Evolutionary conservation across 345 rosid genomes (phyloP).

Genomic region (Hypericum androsaemum): DNA sequence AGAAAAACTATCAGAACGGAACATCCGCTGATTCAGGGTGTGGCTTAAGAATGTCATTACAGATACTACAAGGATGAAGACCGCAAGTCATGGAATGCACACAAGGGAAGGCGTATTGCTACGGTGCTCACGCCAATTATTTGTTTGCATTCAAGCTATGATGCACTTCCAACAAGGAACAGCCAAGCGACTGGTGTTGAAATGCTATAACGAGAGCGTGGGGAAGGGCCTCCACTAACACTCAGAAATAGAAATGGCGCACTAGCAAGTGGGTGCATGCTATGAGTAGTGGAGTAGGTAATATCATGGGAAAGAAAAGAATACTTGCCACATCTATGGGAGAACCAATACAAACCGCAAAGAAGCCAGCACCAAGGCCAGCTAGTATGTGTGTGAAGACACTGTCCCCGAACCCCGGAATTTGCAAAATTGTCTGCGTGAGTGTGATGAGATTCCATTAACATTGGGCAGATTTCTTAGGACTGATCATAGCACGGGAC

Average conservation of each 20-base stretch:
- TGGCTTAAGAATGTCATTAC: not conserved
- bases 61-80: not conserved
- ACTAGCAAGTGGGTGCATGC: not conserved
- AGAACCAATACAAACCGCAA: constrained; percentile 91
- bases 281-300: not conserved
- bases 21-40: not conserved
- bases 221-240: not conserved
- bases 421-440: constrained; percentile 91
- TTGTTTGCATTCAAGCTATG: too few species aligned
- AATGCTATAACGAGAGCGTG: too few species aligned
- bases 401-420: constrained; percentile 86
- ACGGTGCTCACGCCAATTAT: too few species aligned
- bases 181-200: too few species aligned
- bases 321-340: constrained; percentile 80
- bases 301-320: constrained; percentile 11
- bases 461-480: constrained; percentile 7
- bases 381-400: constrained; percentile 72
- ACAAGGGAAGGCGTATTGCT: too few species aligned
- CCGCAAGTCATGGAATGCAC: too few species aligned
- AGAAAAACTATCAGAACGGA: not conserved
- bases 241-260: not conserved
- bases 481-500: constrained; percentile 4
- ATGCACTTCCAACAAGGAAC: too few species aligned
- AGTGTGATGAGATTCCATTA: constrained; percentile 34
- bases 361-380: constrained; percentile 89